phyloP scores from a whole-genome alignment of 2,329 filamentous ascomycete genomes.

The Pleomassaria siparia region DNA sequence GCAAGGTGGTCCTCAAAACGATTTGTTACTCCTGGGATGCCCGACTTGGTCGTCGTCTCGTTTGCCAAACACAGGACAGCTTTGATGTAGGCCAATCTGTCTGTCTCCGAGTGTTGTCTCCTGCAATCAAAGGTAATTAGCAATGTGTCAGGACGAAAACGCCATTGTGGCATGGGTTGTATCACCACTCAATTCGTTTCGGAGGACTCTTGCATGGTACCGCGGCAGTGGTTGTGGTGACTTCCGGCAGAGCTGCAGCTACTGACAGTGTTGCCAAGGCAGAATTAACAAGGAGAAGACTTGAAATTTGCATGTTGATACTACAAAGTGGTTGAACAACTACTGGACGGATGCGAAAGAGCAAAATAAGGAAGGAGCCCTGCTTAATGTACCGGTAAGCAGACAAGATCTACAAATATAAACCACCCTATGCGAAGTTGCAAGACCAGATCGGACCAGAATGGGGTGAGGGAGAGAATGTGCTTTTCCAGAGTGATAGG shows the following conservation, averaged over 20 bases:
- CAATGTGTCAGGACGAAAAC: neutral
- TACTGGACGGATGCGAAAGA: neutral
- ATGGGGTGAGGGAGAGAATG: no score
- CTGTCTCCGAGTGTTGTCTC: neutral
- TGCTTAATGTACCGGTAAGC: neutral
- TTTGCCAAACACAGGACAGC: neutral
- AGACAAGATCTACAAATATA: neutral
- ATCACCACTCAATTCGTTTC: neutral
- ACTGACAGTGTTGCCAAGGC: neutral
- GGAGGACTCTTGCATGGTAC: neutral
- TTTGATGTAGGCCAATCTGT: neutral
- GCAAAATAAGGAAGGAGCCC: neutral
- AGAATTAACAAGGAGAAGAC: neutral
- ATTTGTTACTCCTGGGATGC: conserved; percentile 4
- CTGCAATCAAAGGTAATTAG: neutral
- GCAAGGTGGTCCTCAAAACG: conserved; percentile 28
- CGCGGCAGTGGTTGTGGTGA: neutral
- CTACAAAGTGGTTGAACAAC: neutral
- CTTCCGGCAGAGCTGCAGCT: neutral
- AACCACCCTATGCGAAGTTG: neutral
- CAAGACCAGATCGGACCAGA: neutral
- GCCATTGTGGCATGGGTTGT: neutral
- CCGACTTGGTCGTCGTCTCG: neutral
- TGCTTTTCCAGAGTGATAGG: neutral
- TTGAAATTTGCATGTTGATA: neutral